Evolutionary conservation across 306 rosid species (phyloP).

Genomic region (Mimosa bimucronata): DNA sequence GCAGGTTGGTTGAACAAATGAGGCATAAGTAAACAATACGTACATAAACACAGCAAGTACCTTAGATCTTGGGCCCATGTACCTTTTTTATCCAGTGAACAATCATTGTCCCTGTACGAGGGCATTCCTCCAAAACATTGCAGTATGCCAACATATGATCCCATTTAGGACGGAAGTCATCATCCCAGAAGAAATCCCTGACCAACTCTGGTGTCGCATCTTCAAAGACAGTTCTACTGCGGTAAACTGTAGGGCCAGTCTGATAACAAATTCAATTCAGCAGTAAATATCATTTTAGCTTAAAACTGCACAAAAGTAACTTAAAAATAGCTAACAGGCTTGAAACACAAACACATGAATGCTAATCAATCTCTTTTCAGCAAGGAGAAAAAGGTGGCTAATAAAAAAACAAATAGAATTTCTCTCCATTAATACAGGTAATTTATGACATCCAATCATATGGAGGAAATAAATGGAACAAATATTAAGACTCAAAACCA

Average conservation of each 20-base stretch:
- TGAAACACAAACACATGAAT: neutral
- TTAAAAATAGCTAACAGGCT: neutral
- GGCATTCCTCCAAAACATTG: constrained; percentile 87
- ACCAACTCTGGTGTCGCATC: constrained; percentile 95
- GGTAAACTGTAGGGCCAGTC: constrained; percentile 84
- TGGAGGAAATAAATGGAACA: constrained; percentile 23
- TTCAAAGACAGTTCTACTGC: constrained; percentile 90
- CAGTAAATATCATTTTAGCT: constrained; percentile 19
- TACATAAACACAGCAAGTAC: constrained; percentile 15
- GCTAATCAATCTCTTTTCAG: constrained; percentile 17
- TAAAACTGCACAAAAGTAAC: constrained; percentile 24
- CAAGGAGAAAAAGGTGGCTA: constrained; percentile 15
- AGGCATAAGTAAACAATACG: constrained; percentile 39
- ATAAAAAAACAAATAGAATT: constrained; percentile 29
- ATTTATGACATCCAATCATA: constrained; percentile 22
- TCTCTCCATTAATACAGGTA: neutral
- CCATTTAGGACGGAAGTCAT: constrained; percentile 96
- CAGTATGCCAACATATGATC: constrained; percentile 82
- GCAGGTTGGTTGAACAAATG: constrained; percentile 38
- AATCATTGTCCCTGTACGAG: constrained; percentile 67
- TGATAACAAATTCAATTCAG: constrained; percentile 58
- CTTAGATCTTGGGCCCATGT: constrained; percentile 36
- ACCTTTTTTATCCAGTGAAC: constrained; percentile 99
- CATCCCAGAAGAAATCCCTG: constrained; percentile 99
- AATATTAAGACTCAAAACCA: constrained; percentile 37